phyloP scores from a whole-genome alignment of 805 yeast species.

The Ogataea saltuana region DNA sequence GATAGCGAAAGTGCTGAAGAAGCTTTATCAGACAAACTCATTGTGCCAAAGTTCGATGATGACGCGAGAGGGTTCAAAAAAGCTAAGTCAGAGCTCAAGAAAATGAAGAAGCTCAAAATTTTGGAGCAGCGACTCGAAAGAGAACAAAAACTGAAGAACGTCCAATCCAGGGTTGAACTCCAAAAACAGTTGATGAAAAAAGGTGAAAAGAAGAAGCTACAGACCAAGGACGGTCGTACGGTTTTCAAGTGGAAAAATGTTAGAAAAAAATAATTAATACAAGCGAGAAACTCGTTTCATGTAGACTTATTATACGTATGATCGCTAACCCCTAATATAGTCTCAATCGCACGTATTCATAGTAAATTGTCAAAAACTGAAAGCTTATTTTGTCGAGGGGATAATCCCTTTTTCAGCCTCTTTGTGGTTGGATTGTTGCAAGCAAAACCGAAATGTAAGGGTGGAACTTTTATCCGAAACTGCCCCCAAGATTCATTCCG shows the following conservation, averaged over 20 bases:
- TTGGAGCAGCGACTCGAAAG: conserved; percentile 69
- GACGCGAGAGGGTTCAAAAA: conserved; percentile 25
- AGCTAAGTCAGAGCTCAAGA: conserved; percentile 44
- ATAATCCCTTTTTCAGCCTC: no score
- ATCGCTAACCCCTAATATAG: not conserved
- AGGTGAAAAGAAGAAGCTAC: conserved; percentile 79
- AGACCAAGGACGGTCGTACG: conserved; percentile 64
- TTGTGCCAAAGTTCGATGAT: conserved; percentile 29
- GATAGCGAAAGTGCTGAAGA: conserved; percentile 31
- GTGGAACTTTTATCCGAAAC: no score
- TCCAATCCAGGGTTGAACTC: conserved; percentile 70
- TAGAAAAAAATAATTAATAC: conserved; percentile 51
- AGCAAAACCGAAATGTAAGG: no score
- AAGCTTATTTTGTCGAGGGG: no score
- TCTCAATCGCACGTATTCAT: not conserved
- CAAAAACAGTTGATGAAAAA: conserved; percentile 89
- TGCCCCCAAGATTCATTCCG: no score
- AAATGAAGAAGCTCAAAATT: conserved; percentile 58
- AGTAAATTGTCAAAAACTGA: no score
- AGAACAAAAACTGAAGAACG: conserved; percentile 62
- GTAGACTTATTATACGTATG: not conserved
- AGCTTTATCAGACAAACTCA: conserved; percentile 14
- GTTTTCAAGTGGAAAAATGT: conserved; percentile 84
- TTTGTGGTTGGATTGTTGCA: no score
- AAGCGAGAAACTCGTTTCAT: not conserved